These are phyloP conservation scores for Tarenaya hassleriana DNA, from an alignment of 345 rosid genomes.

Conservation along the genomic window DNA sequence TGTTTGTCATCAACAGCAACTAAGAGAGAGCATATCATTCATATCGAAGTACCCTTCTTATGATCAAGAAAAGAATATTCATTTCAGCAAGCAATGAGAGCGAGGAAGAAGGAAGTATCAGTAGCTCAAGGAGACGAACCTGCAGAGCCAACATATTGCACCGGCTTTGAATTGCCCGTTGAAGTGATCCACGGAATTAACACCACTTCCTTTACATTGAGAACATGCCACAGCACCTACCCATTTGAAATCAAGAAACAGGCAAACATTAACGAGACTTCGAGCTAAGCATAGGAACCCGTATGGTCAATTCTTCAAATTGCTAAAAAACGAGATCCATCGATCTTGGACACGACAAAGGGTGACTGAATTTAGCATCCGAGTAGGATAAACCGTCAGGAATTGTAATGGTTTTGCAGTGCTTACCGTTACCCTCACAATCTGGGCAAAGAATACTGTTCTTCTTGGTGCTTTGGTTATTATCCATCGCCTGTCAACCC, in stretches of 20 bases:
- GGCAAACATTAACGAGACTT: neutral
- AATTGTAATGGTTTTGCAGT: neutral
- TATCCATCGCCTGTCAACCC: conserved; percentile 49
- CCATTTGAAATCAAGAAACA: neutral
- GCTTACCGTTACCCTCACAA: conserved; percentile 72
- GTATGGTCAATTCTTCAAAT: neutral
- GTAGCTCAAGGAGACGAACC: conserved; percentile 32
- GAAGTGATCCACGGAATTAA: conserved; percentile 83
- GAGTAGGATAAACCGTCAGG: neutral
- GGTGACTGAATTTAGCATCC: neutral
- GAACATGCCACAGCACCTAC: conserved; percentile 56
- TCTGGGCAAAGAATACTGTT: conserved; percentile 68
- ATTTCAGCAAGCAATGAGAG: neutral
- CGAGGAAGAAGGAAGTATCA: neutral
- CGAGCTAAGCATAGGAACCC: neutral
- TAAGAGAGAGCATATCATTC: neutral
- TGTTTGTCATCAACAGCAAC: too few species aligned
- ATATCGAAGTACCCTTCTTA: neutral
- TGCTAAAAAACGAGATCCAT: neutral
- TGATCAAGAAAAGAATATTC: neutral
- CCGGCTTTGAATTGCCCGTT: conserved; percentile 96
- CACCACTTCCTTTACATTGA: conserved; percentile 80
- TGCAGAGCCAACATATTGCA: conserved; percentile 89
- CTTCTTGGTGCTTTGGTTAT: conserved; percentile 31
- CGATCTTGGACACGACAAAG: too few species aligned